These are phyloP conservation scores for Podaxis sp. DNA, from an alignment of 768 basidiomycete genomes.

Conservation along the genomic window DNA sequence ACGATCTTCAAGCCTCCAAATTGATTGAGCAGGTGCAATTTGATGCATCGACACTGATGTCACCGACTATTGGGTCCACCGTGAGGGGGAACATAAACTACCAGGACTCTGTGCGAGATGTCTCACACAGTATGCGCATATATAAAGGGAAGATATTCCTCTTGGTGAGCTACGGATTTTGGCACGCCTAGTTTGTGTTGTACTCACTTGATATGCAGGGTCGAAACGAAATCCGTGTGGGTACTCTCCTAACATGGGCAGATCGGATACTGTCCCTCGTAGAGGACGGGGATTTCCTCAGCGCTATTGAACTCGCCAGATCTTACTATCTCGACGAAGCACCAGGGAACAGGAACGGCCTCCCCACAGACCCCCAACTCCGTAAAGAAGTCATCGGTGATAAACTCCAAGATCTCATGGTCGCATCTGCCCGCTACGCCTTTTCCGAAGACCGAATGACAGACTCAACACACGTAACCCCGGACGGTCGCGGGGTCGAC, in stretches of 20 bases:
- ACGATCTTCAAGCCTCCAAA: slow-evolving; percentile 57
- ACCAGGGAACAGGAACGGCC: slow-evolving; percentile 82
- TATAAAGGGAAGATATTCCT: slow-evolving; percentile 93
- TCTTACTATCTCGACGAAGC: slow-evolving; percentile 80
- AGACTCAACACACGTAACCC: slow-evolving; percentile 80
- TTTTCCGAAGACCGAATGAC: slow-evolving; percentile 96
- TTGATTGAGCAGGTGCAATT: slow-evolving; percentile 64
- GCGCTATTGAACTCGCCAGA: slow-evolving; percentile 83
- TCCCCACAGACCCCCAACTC: slow-evolving; percentile 66
- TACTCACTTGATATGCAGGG: slow-evolving; percentile 42
- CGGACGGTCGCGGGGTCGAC: slow-evolving; percentile 90
- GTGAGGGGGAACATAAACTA: slow-evolving; percentile 47
- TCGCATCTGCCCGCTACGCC: slow-evolving; percentile 82
- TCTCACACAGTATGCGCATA: slow-evolving; percentile 70
- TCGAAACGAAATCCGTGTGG: slow-evolving; percentile 68
- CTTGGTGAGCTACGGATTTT: slow-evolving; percentile 56
- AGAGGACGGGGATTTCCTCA: slow-evolving; percentile 83
- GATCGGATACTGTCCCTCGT: slow-evolving; percentile 86
- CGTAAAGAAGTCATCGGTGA: slow-evolving; percentile 67
- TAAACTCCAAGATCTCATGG: slow-evolving; percentile 81
- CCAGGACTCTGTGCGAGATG: slow-evolving; percentile 47
- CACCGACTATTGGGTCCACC: slow-evolving; percentile 50
- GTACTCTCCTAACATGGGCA: slow-evolving; percentile 91
- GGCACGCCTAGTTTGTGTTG: slow-evolving; percentile 8
- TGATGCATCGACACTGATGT: slow-evolving; percentile 55